A percentile compares a stretch with the other conserved stretches of the same genome.
These are phyloP conservation scores for Podospora pseudocomata DNA, from an alignment of 495 filamentous ascomycete genomes.

Conservation along the genomic window DNA sequence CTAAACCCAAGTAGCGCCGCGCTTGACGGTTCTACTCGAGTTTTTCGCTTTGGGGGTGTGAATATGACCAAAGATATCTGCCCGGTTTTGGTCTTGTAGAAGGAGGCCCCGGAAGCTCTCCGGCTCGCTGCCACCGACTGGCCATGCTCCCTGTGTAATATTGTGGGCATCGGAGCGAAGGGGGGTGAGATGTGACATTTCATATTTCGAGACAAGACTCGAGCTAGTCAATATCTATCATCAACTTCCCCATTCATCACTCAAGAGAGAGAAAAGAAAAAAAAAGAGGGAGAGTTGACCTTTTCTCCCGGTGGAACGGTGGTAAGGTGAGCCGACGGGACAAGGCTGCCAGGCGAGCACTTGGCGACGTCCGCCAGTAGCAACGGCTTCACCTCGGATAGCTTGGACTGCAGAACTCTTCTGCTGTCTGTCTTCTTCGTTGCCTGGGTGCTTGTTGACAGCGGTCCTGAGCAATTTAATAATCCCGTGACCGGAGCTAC, in stretches of 20 bases:
- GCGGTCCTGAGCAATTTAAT: conserved; percentile 14
- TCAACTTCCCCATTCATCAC: neutral
- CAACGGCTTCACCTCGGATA: conserved; percentile 3
- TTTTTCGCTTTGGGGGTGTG: conserved; percentile 11
- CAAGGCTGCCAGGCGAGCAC: neutral
- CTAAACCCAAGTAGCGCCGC: conserved; percentile 1
- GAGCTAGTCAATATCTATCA: neutral
- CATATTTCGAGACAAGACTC: neutral
- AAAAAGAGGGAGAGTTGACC: neutral
- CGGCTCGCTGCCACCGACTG: conserved; percentile 10
- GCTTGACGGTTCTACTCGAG: conserved; percentile 2
- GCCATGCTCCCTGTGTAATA: conserved; percentile 2
- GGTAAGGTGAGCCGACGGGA: conserved; percentile 3
- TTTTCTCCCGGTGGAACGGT: neutral
- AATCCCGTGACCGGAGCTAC: conserved; percentile 9
- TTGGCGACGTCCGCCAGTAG: neutral
- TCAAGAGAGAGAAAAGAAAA: neutral
- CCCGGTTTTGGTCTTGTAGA: neutral
- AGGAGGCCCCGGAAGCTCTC: conserved; percentile 15
- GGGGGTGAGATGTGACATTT: conserved; percentile 16
- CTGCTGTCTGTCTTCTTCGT: neutral
- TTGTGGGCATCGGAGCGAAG: conserved; percentile 9
- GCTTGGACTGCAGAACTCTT: neutral
- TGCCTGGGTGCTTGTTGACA: neutral
- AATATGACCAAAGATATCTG: neutral